Conservation (phyloP, 352 stramenopile species). For the Pythium coloratum region DNA sequence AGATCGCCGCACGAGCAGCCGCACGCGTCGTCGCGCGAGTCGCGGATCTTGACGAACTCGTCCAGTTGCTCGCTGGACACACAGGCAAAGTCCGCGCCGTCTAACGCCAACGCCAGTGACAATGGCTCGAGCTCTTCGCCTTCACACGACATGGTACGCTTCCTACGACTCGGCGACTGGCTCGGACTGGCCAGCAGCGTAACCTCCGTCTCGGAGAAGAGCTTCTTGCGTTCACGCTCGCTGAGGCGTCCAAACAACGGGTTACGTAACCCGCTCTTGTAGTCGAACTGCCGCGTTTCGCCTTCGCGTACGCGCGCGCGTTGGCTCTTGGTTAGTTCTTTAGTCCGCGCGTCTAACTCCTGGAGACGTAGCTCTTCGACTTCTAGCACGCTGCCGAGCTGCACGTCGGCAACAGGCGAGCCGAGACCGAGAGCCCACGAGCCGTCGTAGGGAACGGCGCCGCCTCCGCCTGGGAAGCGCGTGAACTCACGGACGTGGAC, state of each 20-base stretch:
- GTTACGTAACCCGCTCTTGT: slow-evolving; percentile 66
- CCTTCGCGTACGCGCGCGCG: slow-evolving; percentile 51
- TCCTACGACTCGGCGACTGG: slow-evolving; percentile 15
- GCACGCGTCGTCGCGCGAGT: slow-evolving; percentile 72
- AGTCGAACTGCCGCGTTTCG: slow-evolving; percentile 85
- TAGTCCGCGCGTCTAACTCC: slow-evolving; percentile 53
- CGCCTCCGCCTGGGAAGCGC: slow-evolving; percentile 74
- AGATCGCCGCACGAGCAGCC: slow-evolving; percentile 83
- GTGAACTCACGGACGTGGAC: slow-evolving; percentile 73
- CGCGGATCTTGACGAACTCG: slow-evolving; percentile 79
- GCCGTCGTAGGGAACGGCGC: slow-evolving; percentile 76
- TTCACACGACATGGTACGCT: slow-evolving; percentile 18
- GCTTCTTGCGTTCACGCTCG: slow-evolving; percentile 65
- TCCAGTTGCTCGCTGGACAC: slow-evolving; percentile 82
- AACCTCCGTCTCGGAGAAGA: slow-evolving; percentile 53
- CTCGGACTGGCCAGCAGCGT: slow-evolving; percentile 16
- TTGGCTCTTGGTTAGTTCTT: slow-evolving; percentile 65
- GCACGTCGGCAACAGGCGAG: slow-evolving; percentile 52
- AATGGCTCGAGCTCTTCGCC: slow-evolving; percentile 1
- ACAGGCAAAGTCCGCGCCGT: slow-evolving; percentile 63
- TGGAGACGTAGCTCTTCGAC: slow-evolving; percentile 55
- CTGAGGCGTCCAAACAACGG: slow-evolving; percentile 74
- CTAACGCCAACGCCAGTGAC: neutral
- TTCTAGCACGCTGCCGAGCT: slow-evolving; percentile 70
- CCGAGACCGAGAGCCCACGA: slow-evolving; percentile 81